Conservation (phyloP, 2,329 filamentous ascomycete genomes). For the Arachnomyces sp. region DNA sequence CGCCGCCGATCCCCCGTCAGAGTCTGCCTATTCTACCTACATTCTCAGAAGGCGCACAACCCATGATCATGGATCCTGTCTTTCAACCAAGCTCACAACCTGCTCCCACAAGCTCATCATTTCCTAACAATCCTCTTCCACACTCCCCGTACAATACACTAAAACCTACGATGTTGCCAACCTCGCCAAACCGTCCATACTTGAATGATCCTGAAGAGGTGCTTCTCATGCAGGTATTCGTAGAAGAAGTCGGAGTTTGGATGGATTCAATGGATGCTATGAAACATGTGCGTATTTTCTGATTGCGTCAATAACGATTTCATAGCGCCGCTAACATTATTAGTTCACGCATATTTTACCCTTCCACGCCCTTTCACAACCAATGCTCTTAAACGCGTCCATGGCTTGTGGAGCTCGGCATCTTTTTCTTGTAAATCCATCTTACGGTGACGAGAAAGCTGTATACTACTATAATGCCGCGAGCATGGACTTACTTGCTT, state of each 20-base stretch:
- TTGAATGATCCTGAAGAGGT: constrained; percentile 70
- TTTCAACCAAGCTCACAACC: constrained; percentile 20
- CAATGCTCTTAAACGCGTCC: constrained; percentile 82
- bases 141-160: constrained; percentile 28
- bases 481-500: constrained; percentile 65
- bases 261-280: constrained; percentile 85
- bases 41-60: constrained; percentile 37
- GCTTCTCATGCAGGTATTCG: constrained; percentile 84
- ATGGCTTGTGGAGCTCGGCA: constrained; percentile 82
- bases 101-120: constrained; percentile 19
- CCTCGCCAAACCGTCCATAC: constrained; percentile 49
- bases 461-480: constrained; percentile 78
- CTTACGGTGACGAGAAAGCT: constrained; percentile 68
- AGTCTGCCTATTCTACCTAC: constrained; percentile 43
- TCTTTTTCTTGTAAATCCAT: constrained; percentile 60
- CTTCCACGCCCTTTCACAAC: constrained; percentile 69
- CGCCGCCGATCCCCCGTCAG: constrained; percentile 35
- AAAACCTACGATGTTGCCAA: constrained; percentile 31
- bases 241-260: constrained; percentile 83
- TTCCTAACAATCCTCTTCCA: constrained; percentile 26
- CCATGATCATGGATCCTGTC: constrained; percentile 20
- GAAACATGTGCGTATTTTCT: constrained; percentile 53
- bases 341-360: constrained; percentile 75
- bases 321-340: constrained; percentile 5
- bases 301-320: constrained; percentile 9